Conservation (phyloP, 192 early-diverging fungal species). For the Coemansia sp. region DNA sequence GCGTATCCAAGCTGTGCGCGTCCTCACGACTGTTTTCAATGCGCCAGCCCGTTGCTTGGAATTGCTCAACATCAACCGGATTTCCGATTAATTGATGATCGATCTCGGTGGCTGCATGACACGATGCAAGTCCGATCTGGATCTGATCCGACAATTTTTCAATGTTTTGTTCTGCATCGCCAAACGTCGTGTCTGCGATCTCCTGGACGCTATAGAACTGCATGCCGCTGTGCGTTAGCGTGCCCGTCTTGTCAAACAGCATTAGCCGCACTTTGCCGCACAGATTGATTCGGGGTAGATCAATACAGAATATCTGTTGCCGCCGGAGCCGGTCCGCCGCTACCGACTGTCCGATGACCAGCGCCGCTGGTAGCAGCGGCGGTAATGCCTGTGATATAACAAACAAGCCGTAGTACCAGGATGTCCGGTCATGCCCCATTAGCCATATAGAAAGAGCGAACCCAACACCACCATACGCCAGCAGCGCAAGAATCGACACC, state of each 20-base stretch:
- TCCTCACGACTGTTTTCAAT: not conserved
- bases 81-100: not conserved
- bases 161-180: not conserved
- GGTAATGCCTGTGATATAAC: not conserved
- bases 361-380: not conserved
- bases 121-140: not conserved
- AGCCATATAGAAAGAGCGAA: not conserved
- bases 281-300: not conserved
- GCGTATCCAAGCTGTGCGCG: not conserved
- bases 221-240: not conserved
- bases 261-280: not conserved
- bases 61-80: not conserved
- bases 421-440: not conserved
- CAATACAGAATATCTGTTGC: not conserved
- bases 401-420: not conserved
- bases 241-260: not conserved
- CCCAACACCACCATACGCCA: not conserved
- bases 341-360: not conserved
- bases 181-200: not conserved
- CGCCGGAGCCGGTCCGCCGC: not conserved
- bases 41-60: not conserved
- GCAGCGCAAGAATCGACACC: not conserved
- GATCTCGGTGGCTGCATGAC: not conserved
- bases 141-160: not conserved
- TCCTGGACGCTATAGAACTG: not conserved